Evolutionary conservation across 1,284 basidiomycete genomes (phyloP).

Genomic region (Neotropicomus parvogracilis): DNA sequence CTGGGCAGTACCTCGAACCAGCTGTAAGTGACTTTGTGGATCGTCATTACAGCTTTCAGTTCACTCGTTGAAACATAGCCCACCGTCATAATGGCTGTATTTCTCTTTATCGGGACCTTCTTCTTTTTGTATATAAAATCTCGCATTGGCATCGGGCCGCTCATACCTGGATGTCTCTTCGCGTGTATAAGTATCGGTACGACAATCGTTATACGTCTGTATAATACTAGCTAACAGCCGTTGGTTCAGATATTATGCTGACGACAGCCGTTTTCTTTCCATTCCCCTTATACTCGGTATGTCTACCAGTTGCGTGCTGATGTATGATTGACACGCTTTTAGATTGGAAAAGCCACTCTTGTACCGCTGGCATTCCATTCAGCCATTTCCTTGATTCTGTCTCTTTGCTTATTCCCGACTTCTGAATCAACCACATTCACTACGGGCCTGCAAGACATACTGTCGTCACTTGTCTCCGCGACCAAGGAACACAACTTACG

Average conservation of each 20-base stretch:
- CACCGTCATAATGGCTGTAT: slow-evolving; percentile 58
- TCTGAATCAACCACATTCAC: slow-evolving; percentile 66
- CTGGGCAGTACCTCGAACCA: slow-evolving; percentile 59
- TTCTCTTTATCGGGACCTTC: slow-evolving; percentile 61
- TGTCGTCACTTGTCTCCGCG: slow-evolving; percentile 49
- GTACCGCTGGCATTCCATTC: slow-evolving; percentile 64
- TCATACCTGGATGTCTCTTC: slow-evolving; percentile 56
- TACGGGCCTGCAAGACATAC: slow-evolving; percentile 46
- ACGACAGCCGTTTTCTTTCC: slow-evolving; percentile 64
- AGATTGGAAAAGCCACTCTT: slow-evolving; percentile 52
- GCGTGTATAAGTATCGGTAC: slow-evolving; percentile 54
- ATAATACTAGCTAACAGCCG: background rate
- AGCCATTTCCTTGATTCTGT: slow-evolving; percentile 51
- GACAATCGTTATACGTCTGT: slow-evolving; percentile 7
- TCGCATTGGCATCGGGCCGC: slow-evolving; percentile 62
- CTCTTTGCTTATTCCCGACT: slow-evolving; percentile 62
- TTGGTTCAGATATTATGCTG: slow-evolving; percentile 50
- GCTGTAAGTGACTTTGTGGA: slow-evolving; percentile 38
- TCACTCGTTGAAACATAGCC: slow-evolving; percentile 38
- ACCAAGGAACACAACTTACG: slow-evolving; percentile 48
- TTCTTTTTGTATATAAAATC: slow-evolving; percentile 66
- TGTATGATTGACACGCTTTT: slow-evolving; percentile 6
- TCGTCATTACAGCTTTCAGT: background rate
- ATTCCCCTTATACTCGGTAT: slow-evolving; percentile 57
- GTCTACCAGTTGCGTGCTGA: slow-evolving; percentile 8